These are phyloP conservation scores for Pseudocercospora fuligena DNA, from an alignment of 2,329 filamentous ascomycete genomes.

Conservation along the genomic window DNA sequence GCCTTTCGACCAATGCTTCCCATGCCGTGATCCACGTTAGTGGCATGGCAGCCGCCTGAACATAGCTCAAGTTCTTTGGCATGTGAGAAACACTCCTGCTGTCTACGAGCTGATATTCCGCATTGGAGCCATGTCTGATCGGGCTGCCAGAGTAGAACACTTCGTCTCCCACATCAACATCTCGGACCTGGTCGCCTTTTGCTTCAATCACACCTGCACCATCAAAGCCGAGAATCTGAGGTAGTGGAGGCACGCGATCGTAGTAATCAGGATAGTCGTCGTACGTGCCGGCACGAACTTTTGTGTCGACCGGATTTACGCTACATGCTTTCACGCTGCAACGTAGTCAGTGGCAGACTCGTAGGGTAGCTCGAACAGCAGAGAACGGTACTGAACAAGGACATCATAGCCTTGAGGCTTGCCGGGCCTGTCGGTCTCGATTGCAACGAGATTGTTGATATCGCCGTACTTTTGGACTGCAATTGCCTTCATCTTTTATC, in stretches of 20 bases:
- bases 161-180: conserved; percentile 50
- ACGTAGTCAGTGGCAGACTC: conserved; percentile 1
- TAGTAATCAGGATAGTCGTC: conserved; percentile 48
- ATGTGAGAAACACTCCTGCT: conserved; percentile 46
- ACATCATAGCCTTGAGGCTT: conserved; percentile 42
- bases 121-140: conserved; percentile 48
- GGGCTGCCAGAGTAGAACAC: conserved; percentile 50
- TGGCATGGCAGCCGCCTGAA: conserved; percentile 50
- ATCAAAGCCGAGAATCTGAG: conserved; percentile 52
- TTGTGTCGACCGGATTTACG: conserved; percentile 49
- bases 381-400: conserved; percentile 39
- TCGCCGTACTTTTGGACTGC: conserved; percentile 39
- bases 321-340: conserved; percentile 42
- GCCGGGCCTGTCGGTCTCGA: conserved; percentile 40
- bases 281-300: conserved; percentile 41
- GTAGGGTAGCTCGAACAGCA: not conserved
- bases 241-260: conserved; percentile 33
- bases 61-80: conserved; percentile 46
- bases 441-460: conserved; percentile 36
- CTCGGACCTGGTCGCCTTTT: conserved; percentile 38
- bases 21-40: conserved; percentile 52
- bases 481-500: conserved; percentile 40
- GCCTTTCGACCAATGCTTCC: conserved; percentile 49
- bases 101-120: conserved; percentile 52
- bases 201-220: conserved; percentile 47